Conservation (phyloP, 1,139 yeast genomes). For the Lizanozyma gosingica region DNA sequence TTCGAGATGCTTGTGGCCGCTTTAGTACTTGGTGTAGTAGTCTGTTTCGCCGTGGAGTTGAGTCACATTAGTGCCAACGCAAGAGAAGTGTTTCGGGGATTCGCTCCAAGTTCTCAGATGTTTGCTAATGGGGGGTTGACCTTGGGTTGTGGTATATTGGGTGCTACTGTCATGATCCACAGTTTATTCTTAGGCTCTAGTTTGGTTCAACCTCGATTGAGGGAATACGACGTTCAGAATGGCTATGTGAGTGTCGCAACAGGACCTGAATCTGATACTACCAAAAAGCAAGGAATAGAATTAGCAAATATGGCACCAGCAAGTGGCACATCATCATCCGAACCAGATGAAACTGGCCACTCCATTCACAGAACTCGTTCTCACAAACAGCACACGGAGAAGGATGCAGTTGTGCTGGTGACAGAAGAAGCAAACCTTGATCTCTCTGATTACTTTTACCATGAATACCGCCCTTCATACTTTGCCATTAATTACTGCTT, state of each 20-base stretch:
- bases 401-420: neutral
- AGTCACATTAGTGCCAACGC: constrained; percentile 42
- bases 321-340: neutral
- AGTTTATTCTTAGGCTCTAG: constrained; percentile 70
- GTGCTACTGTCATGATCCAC: constrained; percentile 83
- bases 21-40: constrained; percentile 59
- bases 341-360: neutral
- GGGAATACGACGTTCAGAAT: constrained; percentile 47
- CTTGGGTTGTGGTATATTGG: constrained; percentile 68
- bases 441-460: constrained; percentile 10
- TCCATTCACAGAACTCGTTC: neutral
- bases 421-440: neutral
- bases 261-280: neutral
- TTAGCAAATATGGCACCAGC: neutral
- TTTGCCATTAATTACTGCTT: constrained; percentile 58
- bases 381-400: constrained; percentile 3
- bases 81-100: constrained; percentile 57
- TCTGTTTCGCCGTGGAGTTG: constrained; percentile 65
- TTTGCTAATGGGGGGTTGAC: constrained; percentile 58
- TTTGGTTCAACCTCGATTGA: constrained; percentile 60
- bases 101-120: constrained; percentile 56
- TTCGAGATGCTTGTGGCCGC: constrained; percentile 62
- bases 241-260: constrained; percentile 23
- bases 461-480: constrained; percentile 53
- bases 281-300: too few species aligned